These are phyloP conservation scores for Wallacemonas collosoma DNA, from an alignment of 208 protist genomes.

Conservation along the genomic window DNA sequence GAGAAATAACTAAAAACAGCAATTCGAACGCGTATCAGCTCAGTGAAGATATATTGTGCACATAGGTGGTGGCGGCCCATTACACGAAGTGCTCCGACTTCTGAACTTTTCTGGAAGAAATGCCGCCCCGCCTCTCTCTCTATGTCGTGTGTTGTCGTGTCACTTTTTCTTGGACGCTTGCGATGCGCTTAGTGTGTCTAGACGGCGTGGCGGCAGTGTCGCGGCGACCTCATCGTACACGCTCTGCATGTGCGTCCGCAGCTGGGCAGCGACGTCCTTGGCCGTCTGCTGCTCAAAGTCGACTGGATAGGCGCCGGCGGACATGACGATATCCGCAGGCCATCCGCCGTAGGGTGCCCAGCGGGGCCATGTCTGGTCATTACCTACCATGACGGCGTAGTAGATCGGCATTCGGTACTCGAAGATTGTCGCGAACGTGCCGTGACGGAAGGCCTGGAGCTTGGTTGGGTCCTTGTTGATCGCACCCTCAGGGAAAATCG, in stretches of 20 bases:
- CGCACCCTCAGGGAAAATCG: conserved; percentile 72
- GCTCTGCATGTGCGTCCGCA: conserved; percentile 54
- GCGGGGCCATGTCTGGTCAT: conserved; percentile 60
- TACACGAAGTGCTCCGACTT: too few relatives aligned
- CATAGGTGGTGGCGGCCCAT: too few relatives aligned
- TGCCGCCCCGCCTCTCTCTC: too few relatives aligned
- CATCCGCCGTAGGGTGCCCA: conserved; percentile 43
- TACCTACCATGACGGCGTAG: conserved; percentile 55
- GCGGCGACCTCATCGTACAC: conserved; percentile 39
- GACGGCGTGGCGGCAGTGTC: neutral
- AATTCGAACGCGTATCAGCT: too few relatives aligned
- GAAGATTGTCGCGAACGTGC: conserved; percentile 62
- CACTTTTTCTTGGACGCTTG: neutral
- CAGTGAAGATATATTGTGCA: too few relatives aligned
- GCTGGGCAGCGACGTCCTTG: conserved; percentile 35
- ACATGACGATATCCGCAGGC: conserved; percentile 48
- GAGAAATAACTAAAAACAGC: too few relatives aligned
- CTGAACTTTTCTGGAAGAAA: too few relatives aligned
- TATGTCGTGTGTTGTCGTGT: too few relatives aligned
- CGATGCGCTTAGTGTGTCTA: neutral
- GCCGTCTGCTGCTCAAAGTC: conserved; percentile 48
- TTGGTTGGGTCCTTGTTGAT: conserved; percentile 55
- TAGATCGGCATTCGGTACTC: conserved; percentile 53
- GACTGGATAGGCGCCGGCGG: conserved; percentile 34
- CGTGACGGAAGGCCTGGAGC: conserved; percentile 65